Conservation (phyloP, 805 yeast species). For the Candida khao-thaluensis region DNA sequence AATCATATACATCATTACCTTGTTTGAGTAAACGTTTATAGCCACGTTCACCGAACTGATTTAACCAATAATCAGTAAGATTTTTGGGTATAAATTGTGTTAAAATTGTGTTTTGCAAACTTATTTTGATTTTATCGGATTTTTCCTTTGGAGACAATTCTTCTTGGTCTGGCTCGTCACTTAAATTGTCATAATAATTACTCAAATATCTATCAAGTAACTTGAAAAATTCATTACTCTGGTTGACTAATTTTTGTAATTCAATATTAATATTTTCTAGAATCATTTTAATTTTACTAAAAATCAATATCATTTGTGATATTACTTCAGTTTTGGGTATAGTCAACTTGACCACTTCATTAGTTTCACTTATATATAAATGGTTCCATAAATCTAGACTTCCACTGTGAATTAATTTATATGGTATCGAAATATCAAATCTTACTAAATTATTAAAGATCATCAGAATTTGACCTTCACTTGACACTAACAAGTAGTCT, state of each 20-base stretch:
- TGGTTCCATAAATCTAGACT: slow-evolving; percentile 13
- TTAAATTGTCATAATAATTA: slow-evolving; percentile 30
- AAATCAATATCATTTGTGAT: slow-evolving; percentile 5
- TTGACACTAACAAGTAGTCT: slow-evolving; percentile 11
- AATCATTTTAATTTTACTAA: slow-evolving; percentile 13
- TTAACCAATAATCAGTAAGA: slow-evolving; percentile 58
- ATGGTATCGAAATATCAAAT: slow-evolving; percentile 3
- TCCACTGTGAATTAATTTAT: slow-evolving; percentile 5
- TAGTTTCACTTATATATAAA: slow-evolving; percentile 8
- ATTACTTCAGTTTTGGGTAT: slow-evolving; percentile 8
- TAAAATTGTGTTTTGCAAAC: slow-evolving; percentile 46
- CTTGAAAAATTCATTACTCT: slow-evolving; percentile 24
- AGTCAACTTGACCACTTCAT: slow-evolving; percentile 2
- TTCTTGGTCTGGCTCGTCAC: slow-evolving; percentile 1
- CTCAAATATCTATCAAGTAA: slow-evolving; percentile 33
- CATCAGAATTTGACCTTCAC: slow-evolving; percentile 6
- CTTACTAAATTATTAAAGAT: slow-evolving; percentile 13
- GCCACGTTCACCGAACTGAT: slow-evolving; percentile 68
- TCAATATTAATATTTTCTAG: slow-evolving; percentile 17
- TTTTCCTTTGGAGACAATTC: neutral
- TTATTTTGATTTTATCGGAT: slow-evolving; percentile 3
- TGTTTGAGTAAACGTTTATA: slow-evolving; percentile 52
- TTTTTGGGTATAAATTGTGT: slow-evolving; percentile 54
- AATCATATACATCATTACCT: slow-evolving; percentile 53
- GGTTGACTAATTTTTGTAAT: slow-evolving; percentile 18